These are phyloP conservation scores for Kwoniella sp. DNA, from an alignment of 768 basidiomycete genomes.

Conservation along the genomic window DNA sequence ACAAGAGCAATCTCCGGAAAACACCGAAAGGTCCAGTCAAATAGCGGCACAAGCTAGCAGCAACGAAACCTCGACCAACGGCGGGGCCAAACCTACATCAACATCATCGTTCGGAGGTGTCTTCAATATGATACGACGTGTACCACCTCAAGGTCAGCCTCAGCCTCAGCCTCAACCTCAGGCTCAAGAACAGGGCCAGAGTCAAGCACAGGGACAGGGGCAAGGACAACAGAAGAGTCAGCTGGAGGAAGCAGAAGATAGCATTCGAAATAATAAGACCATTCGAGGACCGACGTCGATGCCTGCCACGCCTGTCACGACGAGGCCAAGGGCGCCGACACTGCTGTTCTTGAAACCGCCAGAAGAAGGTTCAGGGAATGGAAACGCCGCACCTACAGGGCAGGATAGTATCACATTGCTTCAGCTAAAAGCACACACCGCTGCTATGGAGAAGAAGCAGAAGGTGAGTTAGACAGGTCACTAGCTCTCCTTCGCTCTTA, in stretches of 20 bases:
- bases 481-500: too few relatives aligned
- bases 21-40: too few relatives aligned
- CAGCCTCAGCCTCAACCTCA: too few relatives aligned
- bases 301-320: constrained; percentile 24
- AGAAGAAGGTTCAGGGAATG: constrained; percentile 7
- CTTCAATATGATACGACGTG: constrained; percentile 21
- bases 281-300: background rate
- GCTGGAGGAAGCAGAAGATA: background rate
- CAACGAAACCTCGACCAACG: too few relatives aligned
- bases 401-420: constrained; percentile 51
- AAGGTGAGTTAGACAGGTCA: constrained; percentile 28
- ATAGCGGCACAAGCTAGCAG: too few relatives aligned
- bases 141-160: too few relatives aligned
- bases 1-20: too few relatives aligned
- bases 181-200: background rate
- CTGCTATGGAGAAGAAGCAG: constrained; percentile 37
- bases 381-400: constrained; percentile 5
- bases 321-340: constrained; percentile 34
- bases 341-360: constrained; percentile 14
- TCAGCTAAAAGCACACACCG: constrained; percentile 48
- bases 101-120: constrained; percentile 17
- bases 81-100: too few relatives aligned
- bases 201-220: background rate
- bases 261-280: background rate
- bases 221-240: too few relatives aligned